phyloP scores from a whole-genome alignment of 2,329 filamentous ascomycete genomes.

The Aspergillus quadrilineatus region DNA sequence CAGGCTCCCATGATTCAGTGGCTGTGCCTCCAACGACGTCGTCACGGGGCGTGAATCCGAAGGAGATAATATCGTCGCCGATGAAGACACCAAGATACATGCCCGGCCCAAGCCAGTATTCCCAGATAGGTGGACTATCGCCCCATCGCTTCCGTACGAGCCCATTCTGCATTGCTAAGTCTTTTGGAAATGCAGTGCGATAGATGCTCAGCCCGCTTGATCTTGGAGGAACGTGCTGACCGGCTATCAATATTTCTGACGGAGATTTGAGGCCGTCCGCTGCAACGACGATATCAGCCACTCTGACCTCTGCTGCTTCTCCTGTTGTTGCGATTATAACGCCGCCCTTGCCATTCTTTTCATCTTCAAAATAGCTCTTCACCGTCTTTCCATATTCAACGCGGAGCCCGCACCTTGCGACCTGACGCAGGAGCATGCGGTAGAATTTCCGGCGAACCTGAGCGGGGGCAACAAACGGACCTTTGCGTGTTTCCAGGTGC shows the following conservation, averaged over 20 bases:
- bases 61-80: conserved; percentile 2
- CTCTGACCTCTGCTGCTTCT: not conserved
- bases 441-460: conserved; percentile 18
- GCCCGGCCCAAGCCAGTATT: conserved; percentile 11
- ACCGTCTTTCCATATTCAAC: conserved; percentile 32
- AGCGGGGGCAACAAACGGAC: conserved; percentile 10
- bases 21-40: not conserved
- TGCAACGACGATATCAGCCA: conserved; percentile 12
- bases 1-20: conserved; percentile 14
- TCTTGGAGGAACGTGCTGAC: conserved; percentile 1
- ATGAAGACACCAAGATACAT: conserved; percentile 11
- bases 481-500: conserved; percentile 10
- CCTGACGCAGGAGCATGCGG: conserved; percentile 23
- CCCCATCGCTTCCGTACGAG: conserved; percentile 13
- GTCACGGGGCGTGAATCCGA: conserved; percentile 13
- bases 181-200: conserved; percentile 15
- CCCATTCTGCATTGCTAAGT: conserved; percentile 20
- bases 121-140: not conserved
- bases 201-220: conserved; percentile 16
- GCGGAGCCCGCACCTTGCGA: conserved; percentile 26
- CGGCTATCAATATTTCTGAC: conserved; percentile 6
- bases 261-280: conserved; percentile 10
- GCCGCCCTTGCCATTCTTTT: not conserved
- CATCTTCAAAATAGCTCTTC: conserved; percentile 27
- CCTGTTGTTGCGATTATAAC: not conserved